Base-by-base conservation (phyloP, 805 yeast species). In the Kazachstania taianensis region DNA sequence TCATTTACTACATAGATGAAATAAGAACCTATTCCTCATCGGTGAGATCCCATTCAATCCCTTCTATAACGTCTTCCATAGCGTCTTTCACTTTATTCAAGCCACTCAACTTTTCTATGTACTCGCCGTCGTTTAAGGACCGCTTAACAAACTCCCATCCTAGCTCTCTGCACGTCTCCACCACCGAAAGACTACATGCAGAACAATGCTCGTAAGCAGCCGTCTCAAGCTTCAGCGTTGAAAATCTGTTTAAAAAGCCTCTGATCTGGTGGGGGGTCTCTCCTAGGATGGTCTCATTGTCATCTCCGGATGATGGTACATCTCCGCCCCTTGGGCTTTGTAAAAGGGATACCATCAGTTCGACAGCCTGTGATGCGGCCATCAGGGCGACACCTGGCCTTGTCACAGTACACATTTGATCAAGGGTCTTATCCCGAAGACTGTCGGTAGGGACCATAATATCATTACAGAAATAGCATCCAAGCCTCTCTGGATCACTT, bases 391-490 rank as follows among this genome's bases (percentile, higher is more conserved):
- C 87, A 1, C 99, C 98, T 0, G 99, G 97, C 28, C 98, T 67
- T 0, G 98, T 92, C 1, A 92, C 98, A 0, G 99, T 92, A 53
- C 99, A 92, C 96, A 92, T 92, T 58, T 92, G 97, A 59, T 92
- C 99, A 38, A 92, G 63, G 0, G 96, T 82, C 35, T 94, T 67
- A 50, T 86, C 94, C 0, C 83, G 69, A n/a, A 84, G 61, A 39
- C 94, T 80, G 54, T 92, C 94, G 2, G 75, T 66, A 0, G 99
- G 98, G 0, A 96, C 97, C 35, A 85, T 85, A 7, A 92, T 87
- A 54, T 92, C 98, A 54, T 85, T 84, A 59, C 99, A 92, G 57
- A 81, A 92, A 60, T 92, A 92, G 57, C 99, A 92, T 0, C 99
- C 98, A 29, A 87, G 57, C 26, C 78, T 63, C 2, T 52, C 49